These are phyloP conservation scores for Metarhizium robertsii DNA, from an alignment of 2,329 filamentous ascomycete genomes.

Conservation along the genomic window DNA sequence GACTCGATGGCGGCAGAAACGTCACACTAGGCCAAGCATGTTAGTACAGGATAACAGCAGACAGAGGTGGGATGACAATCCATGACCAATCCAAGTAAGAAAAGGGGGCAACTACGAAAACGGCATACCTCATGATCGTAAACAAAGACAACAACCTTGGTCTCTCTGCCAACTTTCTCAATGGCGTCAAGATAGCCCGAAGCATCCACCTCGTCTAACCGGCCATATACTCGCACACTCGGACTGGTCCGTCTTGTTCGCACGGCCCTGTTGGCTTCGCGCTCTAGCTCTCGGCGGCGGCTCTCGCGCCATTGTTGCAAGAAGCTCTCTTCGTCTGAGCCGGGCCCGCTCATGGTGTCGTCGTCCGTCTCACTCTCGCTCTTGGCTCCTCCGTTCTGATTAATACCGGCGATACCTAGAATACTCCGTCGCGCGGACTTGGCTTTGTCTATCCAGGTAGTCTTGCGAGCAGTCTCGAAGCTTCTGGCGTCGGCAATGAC, in stretches of 20 bases:
- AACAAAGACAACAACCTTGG: constrained; percentile 85
- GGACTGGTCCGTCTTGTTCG: constrained; percentile 64
- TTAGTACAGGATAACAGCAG: constrained; percentile 6
- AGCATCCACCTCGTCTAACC: constrained; percentile 76
- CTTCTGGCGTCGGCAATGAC: constrained; percentile 77
- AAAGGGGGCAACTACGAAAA: constrained; percentile 7
- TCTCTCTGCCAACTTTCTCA: constrained; percentile 75
- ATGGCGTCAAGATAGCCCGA: constrained; percentile 92
- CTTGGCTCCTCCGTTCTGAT: constrained; percentile 13
- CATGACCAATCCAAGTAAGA: not conserved
- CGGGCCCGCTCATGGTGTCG: constrained; percentile 33
- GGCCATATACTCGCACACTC: constrained; percentile 68
- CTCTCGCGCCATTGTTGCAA: constrained; percentile 78
- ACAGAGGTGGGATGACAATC: not conserved
- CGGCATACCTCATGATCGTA: constrained; percentile 74
- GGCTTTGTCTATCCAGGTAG: constrained; percentile 43
- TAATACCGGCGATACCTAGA: constrained; percentile 34
- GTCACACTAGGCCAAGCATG: constrained; percentile 50
- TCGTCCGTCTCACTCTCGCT: constrained; percentile 38
- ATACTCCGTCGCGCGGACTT: constrained; percentile 45
- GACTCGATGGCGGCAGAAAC: constrained; percentile 72
- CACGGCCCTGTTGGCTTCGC: constrained; percentile 42
- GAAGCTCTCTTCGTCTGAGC: constrained; percentile 69
- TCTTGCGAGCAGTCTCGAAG: constrained; percentile 58
- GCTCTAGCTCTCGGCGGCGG: constrained; percentile 67